Base-by-base conservation (phyloP, 495 filamentous ascomycete genomes). In the Xylaria bambusicola region DNA sequence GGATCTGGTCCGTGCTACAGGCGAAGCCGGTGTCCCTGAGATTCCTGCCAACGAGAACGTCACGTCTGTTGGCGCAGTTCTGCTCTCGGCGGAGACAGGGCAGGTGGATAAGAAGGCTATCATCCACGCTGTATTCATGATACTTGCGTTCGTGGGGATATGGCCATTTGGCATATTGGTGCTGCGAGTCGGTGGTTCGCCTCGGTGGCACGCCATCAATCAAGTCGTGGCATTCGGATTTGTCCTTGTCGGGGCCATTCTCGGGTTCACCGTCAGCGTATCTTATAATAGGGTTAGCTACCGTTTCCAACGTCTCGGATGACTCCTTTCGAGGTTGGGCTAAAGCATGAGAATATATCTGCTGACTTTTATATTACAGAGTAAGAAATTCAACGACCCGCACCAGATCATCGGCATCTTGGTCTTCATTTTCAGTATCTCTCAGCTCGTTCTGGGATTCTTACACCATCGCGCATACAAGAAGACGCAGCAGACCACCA, bases 341-440 rank as follows among this genome's bases (percentile, higher is more conserved):
- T n/a, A n/a, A n/a, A n/a, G n/a, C n/a, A n/a, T n/a, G n/a, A n/a
- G n/a, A n/a, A n/a, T n/a, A n/a, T n/a, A n/a, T 46, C 35, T 31
- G 7, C 49, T 41, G 40, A 35, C 63, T 68, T 38, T 49, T 42
- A 7, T 6, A 9, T 15, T n/a, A 8, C 50, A 82, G 78, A 80
- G 80, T 36, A 79, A 78, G 52, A 66, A 75, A 23, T 80, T 79
- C 70, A 74, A 74, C 50, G 79, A 78, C 9, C 71, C 75, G 2
- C 86, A 88, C 64, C 86, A 88, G 61, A 71, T 86, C 52, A 62
- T 88, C 50, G 86, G 86, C 44, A 65, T 86, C 21, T 50, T 84
- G 2, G 72, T 83, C 45, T 62, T 85, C 38, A 51, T 78, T 27
- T 62, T 76, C 17, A 68, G 84, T 57, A 59, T 84, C 45, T 60